Evolutionary conservation across 1,284 basidiomycete genomes (phyloP), one percentile per base, ranked within the genome.

Genomic region (Trichosporon inkin): DNA sequence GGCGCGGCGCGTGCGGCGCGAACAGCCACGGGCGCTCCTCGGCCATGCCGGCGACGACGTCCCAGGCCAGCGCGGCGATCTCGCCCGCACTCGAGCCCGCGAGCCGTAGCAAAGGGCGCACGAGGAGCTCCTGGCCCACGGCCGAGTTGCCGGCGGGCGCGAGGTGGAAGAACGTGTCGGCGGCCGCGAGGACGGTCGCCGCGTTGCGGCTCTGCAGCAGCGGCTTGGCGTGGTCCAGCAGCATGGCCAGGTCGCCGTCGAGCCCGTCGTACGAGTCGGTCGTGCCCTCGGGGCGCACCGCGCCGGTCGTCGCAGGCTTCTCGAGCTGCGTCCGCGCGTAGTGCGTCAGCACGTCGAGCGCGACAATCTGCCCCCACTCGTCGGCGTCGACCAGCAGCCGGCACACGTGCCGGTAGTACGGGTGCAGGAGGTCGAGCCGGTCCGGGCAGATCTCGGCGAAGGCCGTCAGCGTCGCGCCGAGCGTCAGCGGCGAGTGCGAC

Each of bases 361-460:
- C 79, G 44, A 88, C 84, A 5, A 89, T 84, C 75, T 98, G 96
- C 0, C 91, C 92, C 95, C 95, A 99, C 74, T 96, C 93, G 71
- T 99, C 95, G 16, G 89, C 88, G 69, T 99, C 94, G 34, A 90
- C 83, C 1, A 99, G 80, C 14, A 90, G 83, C 49, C 84, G 83
- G 72, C 92, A 97, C 51, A 95, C 81, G 47, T 89, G 85, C 28
- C 94, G 84, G 71, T 90, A 99, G 71, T 95, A 89, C 22, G 84
- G 84, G 72, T 99, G 96, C 0, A 99, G 78, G 6, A 97, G 84
- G 69, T 95, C 90, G 32, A 92, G 82, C 22, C 88, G 84, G 0
- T 88, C 87, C 0, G 91, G 89, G 72, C 90, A 92, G 22, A 96
- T 84, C 1, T 84, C 82, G 60, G 88, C 84, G 73, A 95, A 97